Evolutionary conservation across 352 stramenopile species (phyloP).

Genomic region (Phytopythium vexans): DNA sequence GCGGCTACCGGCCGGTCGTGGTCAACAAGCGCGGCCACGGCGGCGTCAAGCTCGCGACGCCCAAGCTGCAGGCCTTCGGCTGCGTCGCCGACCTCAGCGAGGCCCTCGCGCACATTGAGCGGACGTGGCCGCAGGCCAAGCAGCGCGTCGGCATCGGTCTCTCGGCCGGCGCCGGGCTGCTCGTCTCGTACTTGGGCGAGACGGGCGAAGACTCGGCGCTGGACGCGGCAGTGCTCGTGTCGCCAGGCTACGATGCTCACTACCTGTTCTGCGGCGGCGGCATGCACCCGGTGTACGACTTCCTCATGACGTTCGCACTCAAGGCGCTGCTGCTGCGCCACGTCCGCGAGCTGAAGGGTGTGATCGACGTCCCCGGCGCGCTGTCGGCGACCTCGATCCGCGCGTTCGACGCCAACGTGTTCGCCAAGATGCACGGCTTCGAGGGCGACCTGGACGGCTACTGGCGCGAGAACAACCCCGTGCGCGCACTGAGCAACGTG

Average conservation of each 20-base stretch:
- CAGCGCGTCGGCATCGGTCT: conserved; percentile 28
- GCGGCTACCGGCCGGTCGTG: conserved; percentile 41
- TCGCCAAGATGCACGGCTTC: conserved; percentile 40
- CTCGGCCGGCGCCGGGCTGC: conserved; percentile 32
- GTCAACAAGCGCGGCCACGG: conserved; percentile 57
- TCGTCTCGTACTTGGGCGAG: conserved; percentile 38
- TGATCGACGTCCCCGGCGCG: conserved; percentile 24
- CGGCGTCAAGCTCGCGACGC: conserved; percentile 26
- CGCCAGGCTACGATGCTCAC: conserved; percentile 34
- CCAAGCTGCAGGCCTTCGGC: conserved; percentile 38
- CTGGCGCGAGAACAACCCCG: conserved; percentile 40
- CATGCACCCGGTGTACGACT: conserved; percentile 33
- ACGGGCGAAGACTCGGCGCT: conserved; percentile 24
- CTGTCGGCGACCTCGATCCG: conserved; percentile 23
- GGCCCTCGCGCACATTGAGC: conserved; percentile 23
- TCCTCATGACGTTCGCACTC: conserved; percentile 37
- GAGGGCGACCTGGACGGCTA: conserved; percentile 27
- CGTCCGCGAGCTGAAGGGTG: conserved; percentile 10
- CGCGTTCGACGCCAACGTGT: conserved; percentile 38
- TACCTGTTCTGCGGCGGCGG: conserved; percentile 33
- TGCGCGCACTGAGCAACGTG: conserved; percentile 27
- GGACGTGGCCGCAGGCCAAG: conserved; percentile 16
- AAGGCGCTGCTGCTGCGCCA: conserved; percentile 34
- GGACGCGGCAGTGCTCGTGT: conserved; percentile 30
- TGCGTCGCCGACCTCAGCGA: conserved; percentile 32